These are phyloP conservation scores for Penicillium olsonii DNA, from an alignment of 2,329 filamentous ascomycete species.

Conservation along the genomic window DNA sequence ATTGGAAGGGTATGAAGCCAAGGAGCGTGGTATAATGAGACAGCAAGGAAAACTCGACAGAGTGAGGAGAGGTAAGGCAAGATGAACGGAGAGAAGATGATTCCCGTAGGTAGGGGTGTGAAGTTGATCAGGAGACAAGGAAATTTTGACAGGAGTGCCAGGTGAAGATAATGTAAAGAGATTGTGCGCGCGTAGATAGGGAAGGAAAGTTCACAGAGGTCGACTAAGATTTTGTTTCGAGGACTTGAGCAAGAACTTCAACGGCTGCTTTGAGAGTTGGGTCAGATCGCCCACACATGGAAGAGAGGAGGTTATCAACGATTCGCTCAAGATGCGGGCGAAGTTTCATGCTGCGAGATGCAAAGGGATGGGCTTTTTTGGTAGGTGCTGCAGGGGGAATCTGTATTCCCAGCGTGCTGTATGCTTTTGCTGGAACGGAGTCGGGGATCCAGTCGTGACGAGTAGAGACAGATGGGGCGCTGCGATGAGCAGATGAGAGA, in stretches of 20 bases:
- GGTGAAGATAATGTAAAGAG: no score
- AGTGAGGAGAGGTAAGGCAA: no score
- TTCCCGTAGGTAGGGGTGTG: no score
- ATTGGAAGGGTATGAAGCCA: no score
- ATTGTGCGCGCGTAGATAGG: no score
- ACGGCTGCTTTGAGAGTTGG: constrained; percentile 40
- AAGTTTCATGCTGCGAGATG: constrained; percentile 33
- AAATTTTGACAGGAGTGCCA: no score
- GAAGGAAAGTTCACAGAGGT: no score
- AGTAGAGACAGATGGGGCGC: constrained; percentile 20
- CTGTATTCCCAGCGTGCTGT: constrained; percentile 35
- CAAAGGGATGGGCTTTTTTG: constrained; percentile 33
- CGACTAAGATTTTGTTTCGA: constrained; percentile 33
- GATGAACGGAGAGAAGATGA: no score
- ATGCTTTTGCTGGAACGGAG: constrained; percentile 36
- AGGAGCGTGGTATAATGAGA: no score
- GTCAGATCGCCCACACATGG: constrained; percentile 38
- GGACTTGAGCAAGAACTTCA: constrained; percentile 39
- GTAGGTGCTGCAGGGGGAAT: constrained; percentile 27
- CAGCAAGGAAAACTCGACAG: no score
- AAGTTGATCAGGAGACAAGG: no score
- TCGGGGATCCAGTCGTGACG: constrained; percentile 28
- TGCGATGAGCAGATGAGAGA: constrained; percentile 28
- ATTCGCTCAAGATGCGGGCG: constrained; percentile 35
- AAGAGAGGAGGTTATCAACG: constrained; percentile 39